These are phyloP conservation scores for Myxozyma nipponensis DNA, from an alignment of 805 yeast genomes.

Conservation along the genomic window DNA sequence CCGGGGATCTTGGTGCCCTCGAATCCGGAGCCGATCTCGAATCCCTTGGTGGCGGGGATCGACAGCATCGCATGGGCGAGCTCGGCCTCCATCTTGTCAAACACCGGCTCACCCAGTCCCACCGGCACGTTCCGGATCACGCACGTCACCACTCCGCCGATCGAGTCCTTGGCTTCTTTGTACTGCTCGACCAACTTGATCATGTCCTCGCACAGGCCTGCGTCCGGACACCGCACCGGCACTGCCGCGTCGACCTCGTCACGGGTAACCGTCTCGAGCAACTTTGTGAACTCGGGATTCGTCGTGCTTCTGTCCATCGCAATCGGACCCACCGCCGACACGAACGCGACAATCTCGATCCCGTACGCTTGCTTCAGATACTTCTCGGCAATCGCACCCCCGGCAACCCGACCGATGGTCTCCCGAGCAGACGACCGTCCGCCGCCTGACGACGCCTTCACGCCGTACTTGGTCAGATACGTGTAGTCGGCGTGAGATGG, in stretches of 20 bases:
- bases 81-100: slow-evolving; percentile 91
- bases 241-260: slow-evolving; percentile 83
- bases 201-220: slow-evolving; percentile 68
- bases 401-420: slow-evolving; percentile 98
- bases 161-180: slow-evolving; percentile 84
- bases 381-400: slow-evolving; percentile 97
- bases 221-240: slow-evolving; percentile 92
- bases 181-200: slow-evolving; percentile 79
- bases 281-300: slow-evolving; percentile 55
- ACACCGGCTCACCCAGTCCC: slow-evolving; percentile 97
- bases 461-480: slow-evolving; percentile 82
- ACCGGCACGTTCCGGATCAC: slow-evolving; percentile 89
- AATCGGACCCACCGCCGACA: slow-evolving; percentile 82
- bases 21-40: slow-evolving; percentile 96
- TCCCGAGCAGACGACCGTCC: slow-evolving; percentile 97
- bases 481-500: slow-evolving; percentile 98
- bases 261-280: slow-evolving; percentile 74
- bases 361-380: slow-evolving; percentile 67
- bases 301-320: slow-evolving; percentile 66
- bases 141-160: slow-evolving; percentile 98
- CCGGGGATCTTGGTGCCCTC: slow-evolving; percentile 87
- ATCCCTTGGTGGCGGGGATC: slow-evolving; percentile 96
- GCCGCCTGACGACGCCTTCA: slow-evolving; percentile 93
- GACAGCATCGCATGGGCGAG: slow-evolving; percentile 98
- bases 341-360: slow-evolving; percentile 95